Evolutionary conservation across 1,139 yeast species (phyloP).

Genomic region (Kurtzmaniella quercitrusa): DNA sequence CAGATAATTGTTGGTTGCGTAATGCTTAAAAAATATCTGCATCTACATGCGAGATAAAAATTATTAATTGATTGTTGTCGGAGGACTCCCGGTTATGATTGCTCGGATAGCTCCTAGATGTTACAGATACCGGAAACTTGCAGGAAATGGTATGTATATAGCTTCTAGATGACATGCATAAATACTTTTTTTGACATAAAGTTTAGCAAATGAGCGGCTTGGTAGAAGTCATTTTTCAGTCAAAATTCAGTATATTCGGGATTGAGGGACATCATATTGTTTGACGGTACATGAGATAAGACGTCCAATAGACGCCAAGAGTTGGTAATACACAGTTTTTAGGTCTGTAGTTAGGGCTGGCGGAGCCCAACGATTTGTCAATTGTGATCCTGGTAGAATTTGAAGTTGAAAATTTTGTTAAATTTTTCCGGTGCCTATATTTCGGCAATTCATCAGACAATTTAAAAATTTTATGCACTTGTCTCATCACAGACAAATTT

Average conservation of each 20-base stretch:
- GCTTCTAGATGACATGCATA: neutral
- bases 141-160: neutral
- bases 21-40: neutral
- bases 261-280: neutral
- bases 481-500: neutral
- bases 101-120: neutral
- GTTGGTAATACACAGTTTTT: neutral
- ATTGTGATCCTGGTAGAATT: too few species aligned
- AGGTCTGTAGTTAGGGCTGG: too few species aligned
- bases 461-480: neutral
- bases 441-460: neutral
- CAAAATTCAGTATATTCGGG: neutral
- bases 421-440: neutral
- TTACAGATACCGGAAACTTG: neutral
- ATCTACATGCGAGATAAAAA: neutral
- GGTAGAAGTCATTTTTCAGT: neutral
- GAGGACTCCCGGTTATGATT: neutral
- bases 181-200: neutral
- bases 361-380: too few species aligned
- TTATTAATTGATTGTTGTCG: neutral
- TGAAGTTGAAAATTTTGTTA: too few species aligned
- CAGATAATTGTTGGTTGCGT: constrained; percentile 2
- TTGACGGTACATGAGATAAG: neutral
- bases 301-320: neutral
- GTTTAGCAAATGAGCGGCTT: neutral